phyloP scores from a whole-genome alignment of 2,329 filamentous ascomycete genomes.

The Ceratocystis lukuohia region DNA sequence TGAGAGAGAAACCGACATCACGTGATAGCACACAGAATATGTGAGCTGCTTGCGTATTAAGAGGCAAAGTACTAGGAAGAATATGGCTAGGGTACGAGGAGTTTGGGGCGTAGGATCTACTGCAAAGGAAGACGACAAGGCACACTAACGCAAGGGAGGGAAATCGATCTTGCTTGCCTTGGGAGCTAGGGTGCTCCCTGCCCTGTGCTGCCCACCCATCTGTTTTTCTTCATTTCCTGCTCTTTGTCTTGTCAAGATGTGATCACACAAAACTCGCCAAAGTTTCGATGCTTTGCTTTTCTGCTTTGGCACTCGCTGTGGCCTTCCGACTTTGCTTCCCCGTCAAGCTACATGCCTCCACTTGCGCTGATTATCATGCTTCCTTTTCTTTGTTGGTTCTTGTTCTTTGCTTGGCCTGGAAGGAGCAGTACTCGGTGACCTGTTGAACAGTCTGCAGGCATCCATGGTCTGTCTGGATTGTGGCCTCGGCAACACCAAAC shows the following conservation, averaged over 20 bases:
- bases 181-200: not conserved
- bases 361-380: not conserved
- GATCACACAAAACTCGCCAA: not conserved
- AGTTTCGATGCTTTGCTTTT: not conserved
- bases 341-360: not conserved
- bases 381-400: not conserved
- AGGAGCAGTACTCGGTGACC: not conserved
- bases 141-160: not conserved
- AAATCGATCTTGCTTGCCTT: constrained; percentile 3
- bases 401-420: not conserved
- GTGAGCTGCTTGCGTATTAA: not conserved
- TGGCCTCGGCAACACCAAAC: no score
- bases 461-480: not conserved
- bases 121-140: no score
- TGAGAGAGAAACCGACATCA: no score
- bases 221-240: not conserved
- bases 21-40: no score
- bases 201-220: not conserved
- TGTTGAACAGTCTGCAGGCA: no score
- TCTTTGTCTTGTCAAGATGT: not conserved
- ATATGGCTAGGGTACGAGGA: no score
- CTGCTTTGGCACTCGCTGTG: no score
- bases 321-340: not conserved
- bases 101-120: no score
- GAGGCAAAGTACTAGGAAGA: no score